Evolutionary conservation across 2,329 filamentous ascomycete species (phyloP).

Genomic region (Keithomyces neogunnii): DNA sequence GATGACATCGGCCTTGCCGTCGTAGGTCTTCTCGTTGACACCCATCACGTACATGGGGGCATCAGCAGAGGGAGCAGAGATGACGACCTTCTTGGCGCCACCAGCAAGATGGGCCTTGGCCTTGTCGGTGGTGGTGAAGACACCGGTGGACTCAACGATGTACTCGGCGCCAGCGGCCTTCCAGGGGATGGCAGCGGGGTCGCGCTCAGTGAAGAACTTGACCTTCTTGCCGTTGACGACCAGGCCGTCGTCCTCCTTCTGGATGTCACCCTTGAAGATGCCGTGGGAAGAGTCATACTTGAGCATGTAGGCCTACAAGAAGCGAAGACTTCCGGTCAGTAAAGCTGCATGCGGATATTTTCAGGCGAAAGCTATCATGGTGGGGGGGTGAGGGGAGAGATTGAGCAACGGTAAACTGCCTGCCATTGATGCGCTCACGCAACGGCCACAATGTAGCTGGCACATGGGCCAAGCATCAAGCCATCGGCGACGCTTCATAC

Average conservation of each 20-base stretch:
- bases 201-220: slow-evolving; percentile 89
- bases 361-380: not conserved
- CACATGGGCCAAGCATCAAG: no score
- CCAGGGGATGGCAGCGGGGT: slow-evolving; percentile 89
- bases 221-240: slow-evolving; percentile 90
- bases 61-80: slow-evolving; percentile 87
- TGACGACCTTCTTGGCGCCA: slow-evolving; percentile 96
- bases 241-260: slow-evolving; percentile 62
- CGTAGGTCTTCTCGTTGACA: slow-evolving; percentile 94
- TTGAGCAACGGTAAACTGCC: no score
- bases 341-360: not conserved
- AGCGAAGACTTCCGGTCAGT: not conserved
- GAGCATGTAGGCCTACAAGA: slow-evolving; percentile 90
- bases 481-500: no score
- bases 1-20: slow-evolving; percentile 82
- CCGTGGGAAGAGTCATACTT: slow-evolving; percentile 99
- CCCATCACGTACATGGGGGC: slow-evolving; percentile 99
- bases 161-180: slow-evolving; percentile 78
- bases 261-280: slow-evolving; percentile 85
- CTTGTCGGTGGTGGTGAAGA: slow-evolving; percentile 98
- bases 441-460: no score
- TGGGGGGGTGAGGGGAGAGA: no score
- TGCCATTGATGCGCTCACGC: no score
- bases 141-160: slow-evolving; percentile 95
- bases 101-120: slow-evolving; percentile 88